Evolutionary conservation across 1,284 basidiomycete species (phyloP).

Genomic region (Sphagnurus paluster): DNA sequence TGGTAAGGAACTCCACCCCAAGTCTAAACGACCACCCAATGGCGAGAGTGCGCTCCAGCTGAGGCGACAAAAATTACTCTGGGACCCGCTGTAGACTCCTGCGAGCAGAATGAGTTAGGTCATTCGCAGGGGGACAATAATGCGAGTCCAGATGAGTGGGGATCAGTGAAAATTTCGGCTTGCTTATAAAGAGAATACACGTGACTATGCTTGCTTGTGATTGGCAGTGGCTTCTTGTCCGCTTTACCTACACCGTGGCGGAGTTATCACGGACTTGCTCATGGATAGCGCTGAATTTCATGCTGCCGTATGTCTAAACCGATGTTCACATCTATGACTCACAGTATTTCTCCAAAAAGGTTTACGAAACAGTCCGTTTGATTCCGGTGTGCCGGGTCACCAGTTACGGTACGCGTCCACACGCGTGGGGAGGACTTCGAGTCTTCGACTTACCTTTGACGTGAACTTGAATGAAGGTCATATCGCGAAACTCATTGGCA

Average conservation of each 20-base stretch:
- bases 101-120: slow-evolving; percentile 37
- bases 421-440: background rate
- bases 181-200: slow-evolving; percentile 11
- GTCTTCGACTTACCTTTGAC: background rate
- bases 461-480: slow-evolving; percentile 52
- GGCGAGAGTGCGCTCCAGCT: slow-evolving; percentile 49
- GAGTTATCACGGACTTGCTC: too few species aligned
- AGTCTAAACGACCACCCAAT: slow-evolving; percentile 36
- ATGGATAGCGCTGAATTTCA: slow-evolving; percentile 70
- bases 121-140: slow-evolving; percentile 55
- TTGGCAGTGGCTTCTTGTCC: slow-evolving; percentile 5
- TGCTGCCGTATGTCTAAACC: slow-evolving; percentile 49
- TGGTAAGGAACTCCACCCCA: slow-evolving; percentile 60
- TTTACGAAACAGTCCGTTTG: slow-evolving; percentile 65
- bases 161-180: slow-evolving; percentile 19
- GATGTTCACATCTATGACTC: background rate
- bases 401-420: slow-evolving; percentile 56
- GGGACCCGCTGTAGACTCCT: slow-evolving; percentile 52
- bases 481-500: slow-evolving; percentile 80
- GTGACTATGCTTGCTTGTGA: slow-evolving; percentile 11
- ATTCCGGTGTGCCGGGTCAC: slow-evolving; percentile 68
- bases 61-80: slow-evolving; percentile 36
- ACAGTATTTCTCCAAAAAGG: slow-evolving; percentile 36
- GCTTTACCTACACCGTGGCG: too few species aligned
- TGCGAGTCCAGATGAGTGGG: slow-evolving; percentile 50